These are phyloP conservation scores for Apophysomyces sp. DNA, from an alignment of 371 early-diverging fungal species.

Conservation along the genomic window DNA sequence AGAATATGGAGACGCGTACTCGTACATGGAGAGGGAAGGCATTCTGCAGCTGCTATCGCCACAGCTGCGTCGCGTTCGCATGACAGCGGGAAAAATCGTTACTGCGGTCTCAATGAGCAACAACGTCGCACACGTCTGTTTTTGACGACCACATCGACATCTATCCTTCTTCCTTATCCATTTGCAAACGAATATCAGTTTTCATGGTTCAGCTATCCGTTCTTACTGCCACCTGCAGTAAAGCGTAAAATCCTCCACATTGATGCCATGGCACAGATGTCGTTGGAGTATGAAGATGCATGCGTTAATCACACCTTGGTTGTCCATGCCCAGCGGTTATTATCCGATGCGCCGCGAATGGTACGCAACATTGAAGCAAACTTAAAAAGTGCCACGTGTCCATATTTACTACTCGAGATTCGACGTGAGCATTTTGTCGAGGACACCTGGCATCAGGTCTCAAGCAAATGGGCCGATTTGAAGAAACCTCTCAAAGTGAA, in stretches of 20 bases:
- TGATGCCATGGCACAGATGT: slow-evolving; percentile 85
- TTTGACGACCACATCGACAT: slow-evolving; percentile 30
- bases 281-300: slow-evolving; percentile 79
- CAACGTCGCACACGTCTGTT: slow-evolving; percentile 42
- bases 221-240: slow-evolving; percentile 70
- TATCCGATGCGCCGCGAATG: slow-evolving; percentile 54
- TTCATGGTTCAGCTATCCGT: slow-evolving; percentile 75
- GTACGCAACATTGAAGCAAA: slow-evolving; percentile 37
- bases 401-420: slow-evolving; percentile 80
- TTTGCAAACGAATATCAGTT: slow-evolving; percentile 57
- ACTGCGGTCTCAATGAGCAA: slow-evolving; percentile 26
- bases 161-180: slow-evolving; percentile 35
- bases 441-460: slow-evolving; percentile 72
- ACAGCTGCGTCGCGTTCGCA: not conserved
- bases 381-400: slow-evolving; percentile 58
- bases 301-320: slow-evolving; percentile 77
- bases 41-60: slow-evolving; percentile 25
- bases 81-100: slow-evolving; percentile 15
- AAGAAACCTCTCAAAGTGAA: slow-evolving; percentile 84
- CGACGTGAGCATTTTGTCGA: slow-evolving; percentile 66
- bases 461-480: slow-evolving; percentile 49
- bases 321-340: slow-evolving; percentile 66
- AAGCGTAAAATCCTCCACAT: slow-evolving; percentile 79
- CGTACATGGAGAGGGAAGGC: slow-evolving; percentile 42
- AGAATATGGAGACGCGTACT: slow-evolving; percentile 62